These are phyloP conservation scores for Populus euphratica DNA, from an alignment of 345 rosid genomes.

Conservation along the genomic window DNA sequence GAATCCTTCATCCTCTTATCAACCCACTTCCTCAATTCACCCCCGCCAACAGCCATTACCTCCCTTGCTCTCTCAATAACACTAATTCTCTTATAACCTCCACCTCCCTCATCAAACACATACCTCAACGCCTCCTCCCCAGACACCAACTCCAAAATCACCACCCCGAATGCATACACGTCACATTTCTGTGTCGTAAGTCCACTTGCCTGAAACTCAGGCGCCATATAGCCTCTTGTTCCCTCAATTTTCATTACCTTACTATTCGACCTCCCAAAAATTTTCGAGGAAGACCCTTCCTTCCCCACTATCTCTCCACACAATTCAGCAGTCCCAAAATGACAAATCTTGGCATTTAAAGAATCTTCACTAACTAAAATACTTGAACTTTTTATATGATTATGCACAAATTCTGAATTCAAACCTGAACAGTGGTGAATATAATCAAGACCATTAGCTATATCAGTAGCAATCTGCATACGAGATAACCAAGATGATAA, in stretches of 20 bases:
- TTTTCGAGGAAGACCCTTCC: neutral
- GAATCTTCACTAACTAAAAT: constrained; percentile 16
- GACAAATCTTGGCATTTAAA: constrained; percentile 28
- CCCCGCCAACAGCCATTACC: constrained; percentile 7
- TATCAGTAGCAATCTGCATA: constrained; percentile 28
- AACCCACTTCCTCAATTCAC: constrained; percentile 29
- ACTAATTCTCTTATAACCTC: constrained; percentile 17
- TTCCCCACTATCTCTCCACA: constrained; percentile 21
- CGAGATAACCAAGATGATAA: constrained; percentile 25
- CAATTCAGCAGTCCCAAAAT: constrained; percentile 29
- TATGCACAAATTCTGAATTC: constrained; percentile 19
- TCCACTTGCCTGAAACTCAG: constrained; percentile 36
- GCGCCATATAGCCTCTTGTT: constrained; percentile 53
- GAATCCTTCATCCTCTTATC: constrained; percentile 32
- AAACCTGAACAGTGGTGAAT: constrained; percentile 21
- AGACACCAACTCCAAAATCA: constrained; percentile 28
- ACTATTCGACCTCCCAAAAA: constrained; percentile 7
- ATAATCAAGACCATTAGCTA: constrained; percentile 28
- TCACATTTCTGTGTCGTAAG: constrained; percentile 26
- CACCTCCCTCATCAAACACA: constrained; percentile 17
- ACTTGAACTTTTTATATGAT: constrained; percentile 23
- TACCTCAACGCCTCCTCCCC: constrained; percentile 32
- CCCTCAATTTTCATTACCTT: constrained; percentile 38
- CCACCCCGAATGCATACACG: constrained; percentile 34
- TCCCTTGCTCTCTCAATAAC: constrained; percentile 26